Base-by-base conservation (phyloP, 2,329 filamentous ascomycete genomes). In the Periglandula ipomoeae region DNA sequence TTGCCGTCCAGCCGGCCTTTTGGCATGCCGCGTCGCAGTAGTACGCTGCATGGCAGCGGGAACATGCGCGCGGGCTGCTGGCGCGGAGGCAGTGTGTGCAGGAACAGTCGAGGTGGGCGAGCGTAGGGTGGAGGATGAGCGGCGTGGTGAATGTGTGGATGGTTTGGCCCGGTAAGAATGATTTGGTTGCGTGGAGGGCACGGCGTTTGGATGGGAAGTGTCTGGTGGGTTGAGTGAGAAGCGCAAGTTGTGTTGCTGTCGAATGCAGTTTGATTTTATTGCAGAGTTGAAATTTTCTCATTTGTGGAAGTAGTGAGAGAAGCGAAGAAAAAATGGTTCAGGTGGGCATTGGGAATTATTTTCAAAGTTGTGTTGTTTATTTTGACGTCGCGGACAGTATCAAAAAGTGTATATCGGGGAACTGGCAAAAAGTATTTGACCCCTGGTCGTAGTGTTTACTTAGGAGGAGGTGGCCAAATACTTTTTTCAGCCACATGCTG, bases 1-100 rank as follows among this genome's bases (percentile, higher is more conserved):
- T 65, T 2, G 61, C 59, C 7, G 61, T 61, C 79, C 80, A 83
- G 58, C 76, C 72, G 2, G 69, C 64, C 22, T 65, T 65, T 63
- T 84, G 80, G 62, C 80, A 84, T 5, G 59, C 54, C 7, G 64
- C 49, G 45, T 68, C 66, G 65, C 80, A 84, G 67, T 84, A 84
- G 23, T 66, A 69, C 3, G 71, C 70, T 1, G 71, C 66, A 24
- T 66, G 70, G 64, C 80, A 84, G 44, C 68, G 72, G 0, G 72
- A 72, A 62, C 80, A 84, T 20, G 70, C 66, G 38, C 58, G 59
- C 22, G 59, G 57, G 27, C 48, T 49, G 40, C 57, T 55, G 24
- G 55, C 47, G 34, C 53, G 56, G 24, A 79, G 66, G 61, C 77
- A 81, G 64, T 72, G 63, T 52, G 70, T 70, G 66, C 78, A 82